These are phyloP conservation scores for Pulveroboletus sp. DNA, from an alignment of 768 basidiomycete genomes.

Conservation along the genomic window DNA sequence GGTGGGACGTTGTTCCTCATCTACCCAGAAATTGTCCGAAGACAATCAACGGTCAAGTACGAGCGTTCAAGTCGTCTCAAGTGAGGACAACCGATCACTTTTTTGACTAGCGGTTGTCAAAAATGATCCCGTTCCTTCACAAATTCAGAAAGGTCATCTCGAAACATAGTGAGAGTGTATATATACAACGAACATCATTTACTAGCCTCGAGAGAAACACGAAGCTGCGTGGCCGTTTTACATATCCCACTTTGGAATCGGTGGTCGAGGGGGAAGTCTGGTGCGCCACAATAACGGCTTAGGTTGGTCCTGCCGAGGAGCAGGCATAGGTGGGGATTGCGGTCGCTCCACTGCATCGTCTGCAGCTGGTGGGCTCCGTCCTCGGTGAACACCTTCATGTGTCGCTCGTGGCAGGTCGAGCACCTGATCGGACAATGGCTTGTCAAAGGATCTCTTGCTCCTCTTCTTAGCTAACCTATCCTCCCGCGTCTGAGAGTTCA, in stretches of 20 bases:
- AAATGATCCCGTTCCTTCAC: too few relatives aligned
- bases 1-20: too few relatives aligned
- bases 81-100: too few relatives aligned
- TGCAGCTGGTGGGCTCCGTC: not conserved
- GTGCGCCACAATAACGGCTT: slow-evolving; percentile 18
- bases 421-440: slow-evolving; percentile 4
- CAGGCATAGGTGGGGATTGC: not conserved
- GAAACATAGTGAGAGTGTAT: not conserved
- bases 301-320: slow-evolving; percentile 5
- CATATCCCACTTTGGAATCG: slow-evolving; percentile 30
- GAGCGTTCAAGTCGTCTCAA: too few relatives aligned
- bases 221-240: not conserved
- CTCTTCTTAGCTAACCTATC: not conserved
- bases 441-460: slow-evolving; percentile 11
- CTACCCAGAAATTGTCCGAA: too few relatives aligned
- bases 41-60: too few relatives aligned
- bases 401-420: slow-evolving; percentile 1
- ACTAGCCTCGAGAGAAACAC: not conserved
- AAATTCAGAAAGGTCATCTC: not conserved
- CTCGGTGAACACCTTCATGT: not conserved
- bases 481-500: not conserved
- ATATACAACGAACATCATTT: not conserved
- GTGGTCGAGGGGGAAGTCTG: slow-evolving; percentile 26
- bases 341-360: not conserved
- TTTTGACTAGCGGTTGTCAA: too few relatives aligned